Base-by-base conservation (phyloP, 345 rosid species). In the Boechera stricta region DNA sequence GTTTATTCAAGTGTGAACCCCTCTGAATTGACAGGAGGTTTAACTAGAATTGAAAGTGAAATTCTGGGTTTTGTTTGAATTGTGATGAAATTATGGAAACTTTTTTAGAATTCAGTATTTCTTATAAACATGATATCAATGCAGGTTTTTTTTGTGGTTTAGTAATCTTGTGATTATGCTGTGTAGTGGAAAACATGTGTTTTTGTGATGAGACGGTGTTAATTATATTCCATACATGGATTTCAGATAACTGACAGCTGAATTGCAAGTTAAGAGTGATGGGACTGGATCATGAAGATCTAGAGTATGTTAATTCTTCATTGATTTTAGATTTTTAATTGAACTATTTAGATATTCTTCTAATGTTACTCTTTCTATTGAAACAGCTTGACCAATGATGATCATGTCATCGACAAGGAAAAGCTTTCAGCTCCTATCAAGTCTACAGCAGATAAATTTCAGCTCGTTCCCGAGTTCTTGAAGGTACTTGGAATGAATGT, bases 391-490 rank as follows among this genome's bases (percentile, higher is more conserved):
- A n/a, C 5, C 28, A 16, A 64, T 47, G 56, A 36, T 29, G 76
- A 57, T 31, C 4, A 69, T 10, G 56, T 48, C 42, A 31, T 79
- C 13, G 64, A 75, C 52, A 79, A 51, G 64, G 38, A 48, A 10
- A 75, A 57, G 58, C 82, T 79, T 74, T 4, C 79, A 47, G 77
- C 80, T 48, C 83, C 83, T 51, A 71, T 80, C 44, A 75, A 80
- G 51, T 65, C 77, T 24, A 42, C 77, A 16, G 47, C 35, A 5
- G 74, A 71, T 65, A 80, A 80, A 28, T 80, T 58, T 26, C 66
- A 71, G 52, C 83, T 80, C 3, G 79, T 80, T 64, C 83, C 80
- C 1, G 83, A 80, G 80, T 80, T 80, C 26, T 66, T 80, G 48
- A 80, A 80, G 83, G 80, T 80, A 11, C 41, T 24, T 35, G 28